Conservation (phyloP, 106 monocot genomes). For the Acorus gramineus region DNA sequence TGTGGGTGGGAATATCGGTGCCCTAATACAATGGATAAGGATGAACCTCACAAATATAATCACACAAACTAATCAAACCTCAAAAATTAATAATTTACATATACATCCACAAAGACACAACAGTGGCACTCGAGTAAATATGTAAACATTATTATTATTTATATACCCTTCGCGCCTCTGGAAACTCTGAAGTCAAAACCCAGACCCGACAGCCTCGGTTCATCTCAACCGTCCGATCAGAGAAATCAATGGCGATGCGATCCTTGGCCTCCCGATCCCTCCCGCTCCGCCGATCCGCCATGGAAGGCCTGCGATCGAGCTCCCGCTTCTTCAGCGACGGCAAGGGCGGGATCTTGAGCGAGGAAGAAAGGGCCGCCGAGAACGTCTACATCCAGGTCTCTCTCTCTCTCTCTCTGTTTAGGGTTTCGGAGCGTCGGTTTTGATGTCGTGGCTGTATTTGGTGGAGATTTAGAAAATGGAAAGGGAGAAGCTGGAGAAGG, state of each 20-base stretch:
- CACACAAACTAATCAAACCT: too few relatives aligned
- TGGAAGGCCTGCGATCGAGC: neutral
- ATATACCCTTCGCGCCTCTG: too few relatives aligned
- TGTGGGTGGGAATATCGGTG: too few relatives aligned
- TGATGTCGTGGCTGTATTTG: neutral
- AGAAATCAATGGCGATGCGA: conserved; percentile 24
- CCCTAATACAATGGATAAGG: too few relatives aligned
- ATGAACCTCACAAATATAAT: too few relatives aligned
- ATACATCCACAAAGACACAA: too few relatives aligned
- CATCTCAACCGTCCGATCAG: too few relatives aligned
- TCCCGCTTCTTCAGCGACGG: conserved; percentile 26
- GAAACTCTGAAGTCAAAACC: too few relatives aligned
- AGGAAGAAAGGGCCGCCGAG: conserved; percentile 59
- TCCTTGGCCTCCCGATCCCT: conserved; percentile 11
- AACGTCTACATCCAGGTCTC: conserved; percentile 50
- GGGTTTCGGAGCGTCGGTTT: neutral
- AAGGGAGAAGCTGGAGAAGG: conserved; percentile 12
- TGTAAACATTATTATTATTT: too few relatives aligned
- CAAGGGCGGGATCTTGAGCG: conserved; percentile 25
- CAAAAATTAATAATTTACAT: too few relatives aligned
- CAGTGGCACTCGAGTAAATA: too few relatives aligned
- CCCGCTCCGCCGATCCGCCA: conserved; percentile 2
- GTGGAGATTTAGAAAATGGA: conserved; percentile 8
- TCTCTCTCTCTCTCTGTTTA: neutral
- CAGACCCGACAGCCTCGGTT: too few relatives aligned